These are phyloP conservation scores for Penicillium crystallinum DNA, from an alignment of 495 filamentous ascomycete species.

Conservation along the genomic window DNA sequence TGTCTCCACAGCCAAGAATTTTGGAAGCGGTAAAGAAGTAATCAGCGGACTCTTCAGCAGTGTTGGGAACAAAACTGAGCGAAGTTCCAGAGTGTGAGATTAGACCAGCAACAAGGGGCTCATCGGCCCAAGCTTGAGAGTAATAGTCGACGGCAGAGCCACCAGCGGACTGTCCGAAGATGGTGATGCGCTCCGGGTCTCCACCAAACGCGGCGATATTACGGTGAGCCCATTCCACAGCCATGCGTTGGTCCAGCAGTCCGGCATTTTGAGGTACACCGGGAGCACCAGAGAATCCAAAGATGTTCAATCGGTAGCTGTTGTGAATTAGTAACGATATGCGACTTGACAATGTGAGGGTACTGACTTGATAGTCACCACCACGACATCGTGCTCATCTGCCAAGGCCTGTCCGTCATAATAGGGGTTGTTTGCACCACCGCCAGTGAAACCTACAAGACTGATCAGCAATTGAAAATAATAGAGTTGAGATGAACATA, in stretches of 20 bases:
- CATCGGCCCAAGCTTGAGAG: conserved; percentile 39
- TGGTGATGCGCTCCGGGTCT: conserved; percentile 47
- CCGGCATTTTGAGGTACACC: conserved; percentile 33
- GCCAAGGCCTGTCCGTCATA: conserved; percentile 40
- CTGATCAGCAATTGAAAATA: background rate
- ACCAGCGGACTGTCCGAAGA: conserved; percentile 52
- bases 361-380: conserved; percentile 36
- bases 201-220: conserved; percentile 56
- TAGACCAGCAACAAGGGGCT: conserved; percentile 39
- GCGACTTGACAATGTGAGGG: background rate
- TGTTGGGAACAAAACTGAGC: conserved; percentile 38
- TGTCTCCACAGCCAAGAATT: conserved; percentile 34
- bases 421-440: conserved; percentile 27
- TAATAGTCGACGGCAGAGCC: conserved; percentile 47
- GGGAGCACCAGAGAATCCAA: conserved; percentile 48
- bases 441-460: background rate
- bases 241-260: conserved; percentile 42
- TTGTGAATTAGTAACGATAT: background rate
- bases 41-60: conserved; percentile 14
- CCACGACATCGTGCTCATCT: conserved; percentile 35
- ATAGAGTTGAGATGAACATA: conserved; percentile 14
- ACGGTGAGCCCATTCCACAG: conserved; percentile 52
- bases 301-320: conserved; percentile 44
- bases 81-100: conserved; percentile 54
- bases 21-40: conserved; percentile 38